Evolutionary conservation across 352 stramenopile genomes (phyloP).

Genomic region (Saprolegnia diclina): DNA sequence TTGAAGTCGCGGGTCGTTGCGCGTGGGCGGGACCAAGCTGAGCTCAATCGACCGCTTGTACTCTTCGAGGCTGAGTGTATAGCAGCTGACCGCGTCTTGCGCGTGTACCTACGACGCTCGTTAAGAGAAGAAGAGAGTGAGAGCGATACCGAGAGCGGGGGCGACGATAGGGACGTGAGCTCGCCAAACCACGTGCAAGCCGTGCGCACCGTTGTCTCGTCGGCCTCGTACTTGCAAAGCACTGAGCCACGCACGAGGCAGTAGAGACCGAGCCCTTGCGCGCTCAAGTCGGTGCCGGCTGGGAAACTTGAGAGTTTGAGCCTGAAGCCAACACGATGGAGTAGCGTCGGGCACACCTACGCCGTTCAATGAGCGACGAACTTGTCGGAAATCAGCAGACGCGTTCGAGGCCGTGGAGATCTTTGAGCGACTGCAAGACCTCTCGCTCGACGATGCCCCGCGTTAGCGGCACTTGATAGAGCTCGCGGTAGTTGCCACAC

Average conservation of each 20-base stretch:
- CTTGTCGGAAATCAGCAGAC: background rate
- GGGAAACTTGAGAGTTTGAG: background rate
- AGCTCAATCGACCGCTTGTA: background rate
- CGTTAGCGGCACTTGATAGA: background rate
- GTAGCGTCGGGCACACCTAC: background rate
- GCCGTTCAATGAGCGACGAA: background rate
- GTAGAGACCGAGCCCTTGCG: background rate
- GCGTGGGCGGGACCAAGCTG: background rate
- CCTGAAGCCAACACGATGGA: constrained; percentile 1
- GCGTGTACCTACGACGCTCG: background rate
- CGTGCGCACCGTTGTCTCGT: background rate
- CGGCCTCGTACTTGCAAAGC: background rate
- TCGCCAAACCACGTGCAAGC: background rate
- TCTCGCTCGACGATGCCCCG: background rate
- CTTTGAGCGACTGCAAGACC: background rate
- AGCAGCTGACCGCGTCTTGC: background rate
- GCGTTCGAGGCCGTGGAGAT: background rate
- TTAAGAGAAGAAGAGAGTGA: background rate
- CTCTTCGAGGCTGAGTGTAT: background rate
- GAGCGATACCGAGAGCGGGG: background rate
- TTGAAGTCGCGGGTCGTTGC: background rate
- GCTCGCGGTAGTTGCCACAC: constrained; percentile 1
- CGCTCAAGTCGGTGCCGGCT: background rate
- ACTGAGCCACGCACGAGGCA: background rate
- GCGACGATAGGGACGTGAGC: background rate